A percentile compares a stretch with the other conserved stretches of the same genome.
Evolutionary conservation across 257 asterid genomes (phyloP).

Genomic region (Nemophila menziesii): DNA sequence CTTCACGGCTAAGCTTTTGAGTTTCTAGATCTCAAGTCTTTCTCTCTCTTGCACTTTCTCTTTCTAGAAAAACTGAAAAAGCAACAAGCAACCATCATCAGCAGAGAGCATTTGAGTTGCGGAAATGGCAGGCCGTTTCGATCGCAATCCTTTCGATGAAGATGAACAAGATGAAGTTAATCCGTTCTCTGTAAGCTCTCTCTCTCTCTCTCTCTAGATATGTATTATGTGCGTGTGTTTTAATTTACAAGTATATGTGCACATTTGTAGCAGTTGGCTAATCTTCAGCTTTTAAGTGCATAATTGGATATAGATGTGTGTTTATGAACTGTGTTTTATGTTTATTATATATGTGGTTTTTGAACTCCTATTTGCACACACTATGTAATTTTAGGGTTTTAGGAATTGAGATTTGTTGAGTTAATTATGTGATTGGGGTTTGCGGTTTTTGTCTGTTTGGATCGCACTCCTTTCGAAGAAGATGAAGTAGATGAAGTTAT

Average conservation of each 20-base stretch:
- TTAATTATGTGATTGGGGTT: too few species aligned
- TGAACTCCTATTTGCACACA: too few species aligned
- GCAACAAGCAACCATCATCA: not conserved
- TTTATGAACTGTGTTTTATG: too few species aligned
- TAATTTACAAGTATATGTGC: not conserved
- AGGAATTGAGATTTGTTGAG: too few species aligned
- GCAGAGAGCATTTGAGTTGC: not conserved
- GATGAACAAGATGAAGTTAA: slow-evolving; percentile 13
- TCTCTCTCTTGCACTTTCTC: not conserved
- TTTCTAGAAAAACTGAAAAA: not conserved
- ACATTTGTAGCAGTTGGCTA: not conserved
- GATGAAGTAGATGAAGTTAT: slow-evolving; percentile 10
- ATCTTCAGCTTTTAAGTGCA: not conserved
- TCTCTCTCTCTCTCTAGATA: not conserved
- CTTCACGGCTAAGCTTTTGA: slow-evolving; percentile 23
- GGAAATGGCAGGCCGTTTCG: slow-evolving; percentile 5
- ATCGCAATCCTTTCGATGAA: slow-evolving; percentile 1
- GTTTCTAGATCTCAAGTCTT: slow-evolving; percentile 1
- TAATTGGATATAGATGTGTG: too few species aligned
- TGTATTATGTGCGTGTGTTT: not conserved
- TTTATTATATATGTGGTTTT: too few species aligned
- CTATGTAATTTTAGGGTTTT: too few species aligned
- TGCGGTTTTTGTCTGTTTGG: slow-evolving; percentile 3
- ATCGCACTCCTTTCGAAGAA: not conserved
- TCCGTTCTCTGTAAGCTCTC: slow-evolving; percentile 14